Percentiles rank a stretch among this genome's conserved stretches.
These are phyloP conservation scores for Rhodotorula diobovata DNA, from an alignment of 768 basidiomycete genomes.

Conservation along the genomic window DNA sequence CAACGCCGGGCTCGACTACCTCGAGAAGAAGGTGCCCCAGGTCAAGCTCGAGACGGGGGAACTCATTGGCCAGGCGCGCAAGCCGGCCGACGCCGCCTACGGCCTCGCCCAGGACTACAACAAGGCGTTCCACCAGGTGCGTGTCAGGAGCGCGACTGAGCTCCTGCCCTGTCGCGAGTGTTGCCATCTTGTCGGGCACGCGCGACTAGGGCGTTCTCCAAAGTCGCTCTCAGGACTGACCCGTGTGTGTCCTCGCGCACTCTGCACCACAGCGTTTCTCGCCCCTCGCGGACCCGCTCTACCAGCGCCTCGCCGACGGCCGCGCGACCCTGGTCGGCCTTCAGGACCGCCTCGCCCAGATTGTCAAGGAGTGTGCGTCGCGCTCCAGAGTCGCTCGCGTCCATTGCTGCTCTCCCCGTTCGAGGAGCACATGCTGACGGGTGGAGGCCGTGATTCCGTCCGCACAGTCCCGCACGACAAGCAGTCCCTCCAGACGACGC, in stretches of 20 bases:
- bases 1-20: slow-evolving; percentile 23
- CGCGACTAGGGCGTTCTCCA: too few species aligned
- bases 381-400: background rate
- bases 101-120: slow-evolving; percentile 5
- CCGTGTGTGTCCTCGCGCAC: background rate
- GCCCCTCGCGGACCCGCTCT: slow-evolving; percentile 13
- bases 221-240: background rate
- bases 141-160: background rate
- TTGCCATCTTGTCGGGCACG: too few species aligned
- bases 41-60: slow-evolving; percentile 34
- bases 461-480: slow-evolving; percentile 25
- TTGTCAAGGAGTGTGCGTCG: slow-evolving; percentile 16
- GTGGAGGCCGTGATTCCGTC: background rate
- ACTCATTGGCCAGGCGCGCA: slow-evolving; percentile 6
- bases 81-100: slow-evolving; percentile 29
- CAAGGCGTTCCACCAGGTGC: slow-evolving; percentile 15
- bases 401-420: background rate
- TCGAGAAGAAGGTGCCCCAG: slow-evolving; percentile 35
- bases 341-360: slow-evolving; percentile 24
- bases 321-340: slow-evolving; percentile 16
- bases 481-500: slow-evolving; percentile 13
- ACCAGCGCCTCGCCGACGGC: slow-evolving; percentile 5
- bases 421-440: background rate
- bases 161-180: too few species aligned
- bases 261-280: slow-evolving; percentile 8